Evolutionary conservation across 2,329 filamentous ascomycete genomes (phyloP), one percentile per base, ranked within the genome.

Genomic region (Microsporum ferrugineum): DNA sequence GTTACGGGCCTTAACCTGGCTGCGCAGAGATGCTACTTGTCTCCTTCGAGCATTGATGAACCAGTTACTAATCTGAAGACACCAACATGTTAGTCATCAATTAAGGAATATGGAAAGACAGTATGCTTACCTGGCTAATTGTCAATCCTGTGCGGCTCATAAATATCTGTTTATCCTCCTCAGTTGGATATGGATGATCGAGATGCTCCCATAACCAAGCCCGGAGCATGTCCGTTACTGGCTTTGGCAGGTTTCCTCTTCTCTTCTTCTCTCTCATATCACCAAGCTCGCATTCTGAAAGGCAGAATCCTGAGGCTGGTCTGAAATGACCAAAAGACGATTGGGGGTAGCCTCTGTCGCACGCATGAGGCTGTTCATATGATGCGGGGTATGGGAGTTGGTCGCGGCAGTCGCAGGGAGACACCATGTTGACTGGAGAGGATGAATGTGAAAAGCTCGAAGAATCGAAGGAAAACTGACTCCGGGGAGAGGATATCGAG

Each of bases 231-330:
- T 91, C 88, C 0, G 90, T 96, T 0, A 89, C 89, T 60, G 91
- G 88, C 70, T 95, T 95, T n/a, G 91, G 91, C 2, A 96, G 79
- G 69, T 96, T 96, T 1, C 91, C 91, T 43, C 91, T 82, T 59
- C 90, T 80, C 71, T 79, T 78, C 68, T 81, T 81, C 39, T 71
- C 74, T 64, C 72, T 74, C 7, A 73, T 67, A 60, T 76, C 74
- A 29, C 55, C 62, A 31, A 36, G 17, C 8, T 63, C 60, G 7
- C 34, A 41, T 41, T 57, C 55, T 34, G 55, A 57, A 7, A 57
- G 36, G 27, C 39, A 41, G 10, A 41, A 57, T 4, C 12, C 23
- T 39, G 39, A 23, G 5, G 34, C 23, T 57, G 55, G 55, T n/a
- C 55, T 27, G 17, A 27, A 57, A 41, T 58, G 27, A 34, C 38